Evolutionary conservation across 257 asterid genomes (phyloP), one percentile per base, ranked within the genome.

Genomic region (Solanum bulbocastanum): DNA sequence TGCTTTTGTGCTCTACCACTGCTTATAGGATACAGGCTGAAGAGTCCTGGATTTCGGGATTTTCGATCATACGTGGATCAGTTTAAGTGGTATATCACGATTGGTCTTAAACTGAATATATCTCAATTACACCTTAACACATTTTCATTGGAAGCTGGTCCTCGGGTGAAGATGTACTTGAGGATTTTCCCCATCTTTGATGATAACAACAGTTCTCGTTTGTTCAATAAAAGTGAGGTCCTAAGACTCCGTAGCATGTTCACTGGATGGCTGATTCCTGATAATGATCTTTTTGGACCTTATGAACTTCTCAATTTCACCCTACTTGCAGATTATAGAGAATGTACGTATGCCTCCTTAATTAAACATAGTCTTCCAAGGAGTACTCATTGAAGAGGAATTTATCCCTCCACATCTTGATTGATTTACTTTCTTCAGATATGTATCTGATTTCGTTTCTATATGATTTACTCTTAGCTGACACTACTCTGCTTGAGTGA

Each of bases 1-100:
- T 97, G 99, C 91, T 90, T 94, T 89, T 97, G 99, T 90, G 95
- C 96, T 81, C 96, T 89, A 72, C 99, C 99, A 22, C 87, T 97
- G 52, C 91, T 89, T 87, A 92, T 97, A 85, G 98, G 98, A 83
- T 97, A 94, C 87, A 94, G 99, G 87, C 88, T 97, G 87, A 97
- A 97, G 91, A 96, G 99, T 91, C 99, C 99, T 40, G 98, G 98
- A 35, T 94, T 97, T 89, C 91, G 89, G 3, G 96, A 96, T 92
- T 96, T 94, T 89, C 78, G 46, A 36, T 94, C 99, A 37, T 97
- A 96, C 72, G 46, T 86, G 22, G 10, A 91, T 87, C 30, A 68
- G 81, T 97, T 95, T 90, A 90, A 87, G 89, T 88, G 27, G 49
- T 94, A 94, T 93, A 86, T 97, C 82, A 90, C 94, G 73, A 58